Base-by-base conservation (phyloP, 202 grass and related monocot species). In the Digitaria exilis region DNA sequence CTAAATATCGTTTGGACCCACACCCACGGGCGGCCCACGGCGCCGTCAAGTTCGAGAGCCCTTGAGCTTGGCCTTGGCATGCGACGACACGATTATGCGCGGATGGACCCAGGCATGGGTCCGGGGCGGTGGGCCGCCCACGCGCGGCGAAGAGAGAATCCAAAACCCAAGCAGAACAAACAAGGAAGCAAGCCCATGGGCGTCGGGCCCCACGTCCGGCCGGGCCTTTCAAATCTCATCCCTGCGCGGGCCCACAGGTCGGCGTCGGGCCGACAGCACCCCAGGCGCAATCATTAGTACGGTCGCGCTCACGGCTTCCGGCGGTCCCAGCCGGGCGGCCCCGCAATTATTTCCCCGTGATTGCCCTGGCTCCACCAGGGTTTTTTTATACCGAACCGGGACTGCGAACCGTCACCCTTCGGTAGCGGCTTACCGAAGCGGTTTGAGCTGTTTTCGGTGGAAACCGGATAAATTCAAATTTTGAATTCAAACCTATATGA, bases 201-300 rank as follows among this genome's bases (percentile, higher is more conserved):
- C 69, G 5, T 80, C 44, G 65, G 78, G 48, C 22, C 4, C 26
- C 26, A 61, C 45, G n/a, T 13, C 6, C 26, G 22, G 1, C n/a
- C n/a, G n/a, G n/a, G 9, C 45, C 7, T n/a, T 7, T 2, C 9
- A 1, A 5, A 0, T 31, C 57, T 30, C n/a, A 65, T 82, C 45
- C 19, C 28, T 65, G 9, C 5, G 0, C 37, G 48, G 83, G 49
- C 83, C 88, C 83, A 16, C 50, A 0, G 77, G 73, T 79, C 48
- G 58, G 83, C 66, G 58, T 73, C 66, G 13, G 49, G 48, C 78
- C 83, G 79, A 89, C 88, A 72, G 30, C 66, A 15, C 66, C 49
- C 83, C 73, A 74, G 73, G 66, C 65, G 66, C 83, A 90, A 90
- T 90, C 66, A 90, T 90, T 86, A 65, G 79, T 74, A 82, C 79